Evolutionary conservation across 495 filamentous ascomycete genomes (phyloP), one percentile per base, ranked within the genome.

Genomic region (Podospora anserina): DNA sequence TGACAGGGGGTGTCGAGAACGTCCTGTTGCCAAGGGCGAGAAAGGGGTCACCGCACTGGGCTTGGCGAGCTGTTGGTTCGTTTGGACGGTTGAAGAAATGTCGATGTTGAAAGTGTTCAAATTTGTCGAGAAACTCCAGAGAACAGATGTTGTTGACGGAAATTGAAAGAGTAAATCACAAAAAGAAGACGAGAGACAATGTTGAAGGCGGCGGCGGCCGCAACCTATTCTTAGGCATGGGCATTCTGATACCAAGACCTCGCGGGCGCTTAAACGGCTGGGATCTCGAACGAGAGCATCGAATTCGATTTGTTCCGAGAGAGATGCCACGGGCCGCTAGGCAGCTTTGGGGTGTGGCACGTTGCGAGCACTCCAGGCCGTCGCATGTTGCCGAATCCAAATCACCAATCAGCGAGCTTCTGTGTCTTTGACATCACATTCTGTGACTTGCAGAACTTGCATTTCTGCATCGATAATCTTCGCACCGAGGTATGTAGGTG

Each of bases 1-100:
- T 26, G 78, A 78, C 80, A 81, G 76, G 77, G 78, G 49, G 23
- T 23, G 13, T 23, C 0, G 15, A 57, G 34, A 19, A 53, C 19
- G 23, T 7, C 39, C 9, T 49, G 39, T 49, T n/a, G 59, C 58
- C 58, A 61, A 62, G 5, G 49, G 13, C 18, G 5, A 19, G 34
- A 64, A 30, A 32, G 55, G 27, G 26, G 23, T 19, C 56, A 58
- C 27, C 58, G 49, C 19, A 60, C 19, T 18, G 55, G 57, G 18
- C 32, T 61, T 16, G 30, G 39, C 39, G 13, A 49, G 39, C 13
- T 49, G 39, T 32, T 32, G 39, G 2, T 49, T 32, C 30, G 39
- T 49, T 18, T 49, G 39, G 6, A 49, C 39, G 15, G 39, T 49
- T 6, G 39, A 49, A 49, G 39, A 49, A 16, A 11, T 49, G 39